Conservation (phyloP, 345 rosid genomes). For the Trapa bicornis region DNA sequence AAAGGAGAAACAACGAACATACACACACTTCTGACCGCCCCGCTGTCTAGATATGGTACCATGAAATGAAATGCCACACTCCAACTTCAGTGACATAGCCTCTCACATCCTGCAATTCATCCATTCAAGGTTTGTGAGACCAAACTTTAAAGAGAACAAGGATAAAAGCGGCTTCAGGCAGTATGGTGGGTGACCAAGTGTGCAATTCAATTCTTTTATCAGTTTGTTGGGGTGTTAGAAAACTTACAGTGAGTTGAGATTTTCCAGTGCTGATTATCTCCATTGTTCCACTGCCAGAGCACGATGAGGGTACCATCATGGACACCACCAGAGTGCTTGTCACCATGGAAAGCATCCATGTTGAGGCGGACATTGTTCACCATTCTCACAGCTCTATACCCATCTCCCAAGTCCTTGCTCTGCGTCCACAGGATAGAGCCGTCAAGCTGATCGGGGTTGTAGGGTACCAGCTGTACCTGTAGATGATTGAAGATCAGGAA, state of each 20-base stretch:
- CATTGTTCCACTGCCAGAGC: constrained; percentile 77
- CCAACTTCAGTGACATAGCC: neutral
- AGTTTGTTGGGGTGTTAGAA: neutral
- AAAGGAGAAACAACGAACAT: neutral
- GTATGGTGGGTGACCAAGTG: neutral
- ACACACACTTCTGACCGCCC: neutral
- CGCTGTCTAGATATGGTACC: neutral
- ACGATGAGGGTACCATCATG: constrained; percentile 58
- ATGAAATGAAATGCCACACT: neutral
- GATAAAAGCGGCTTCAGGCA: neutral
- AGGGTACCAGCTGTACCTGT: constrained; percentile 56
- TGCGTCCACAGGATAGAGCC: constrained; percentile 57
- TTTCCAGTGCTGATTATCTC: constrained; percentile 81
- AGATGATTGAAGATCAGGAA: constrained; percentile 2
- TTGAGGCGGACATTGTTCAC: constrained; percentile 51
- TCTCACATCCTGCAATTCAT: neutral
- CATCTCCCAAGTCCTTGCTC: constrained; percentile 43
- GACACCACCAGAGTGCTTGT: constrained; percentile 56
- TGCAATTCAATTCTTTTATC: neutral
- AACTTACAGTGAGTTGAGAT: constrained; percentile 7
- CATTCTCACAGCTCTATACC: constrained; percentile 53
- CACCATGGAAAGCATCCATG: constrained; percentile 76
- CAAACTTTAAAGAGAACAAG: neutral
- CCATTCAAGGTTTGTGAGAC: neutral
- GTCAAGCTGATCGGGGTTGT: constrained; percentile 50